phyloP scores from a whole-genome alignment of 176 grass and related monocot species.

The Zea mays region DNA sequence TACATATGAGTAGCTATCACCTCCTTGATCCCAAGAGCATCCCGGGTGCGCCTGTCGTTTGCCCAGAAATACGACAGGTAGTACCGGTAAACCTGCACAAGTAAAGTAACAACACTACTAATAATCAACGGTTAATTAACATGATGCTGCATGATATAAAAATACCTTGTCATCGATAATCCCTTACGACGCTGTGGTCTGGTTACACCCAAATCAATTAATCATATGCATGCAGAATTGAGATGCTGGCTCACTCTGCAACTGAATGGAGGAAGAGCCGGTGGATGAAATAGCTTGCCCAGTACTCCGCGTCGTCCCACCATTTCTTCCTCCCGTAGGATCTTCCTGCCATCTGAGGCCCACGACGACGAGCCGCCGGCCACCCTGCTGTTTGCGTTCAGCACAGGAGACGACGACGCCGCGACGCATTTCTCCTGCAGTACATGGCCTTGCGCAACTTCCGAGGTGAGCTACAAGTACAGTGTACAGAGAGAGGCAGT shows the following conservation, averaged over 20 bases:
- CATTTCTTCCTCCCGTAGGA: constrained; percentile 13
- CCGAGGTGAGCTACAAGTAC: constrained; percentile 21
- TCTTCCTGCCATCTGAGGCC: constrained; percentile 10
- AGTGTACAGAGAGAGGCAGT: not conserved
- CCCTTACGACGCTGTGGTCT: not conserved
- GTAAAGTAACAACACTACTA: not conserved
- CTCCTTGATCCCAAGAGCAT: constrained; percentile 47
- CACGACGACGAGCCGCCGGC: not conserved
- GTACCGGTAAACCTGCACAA: constrained; percentile 39
- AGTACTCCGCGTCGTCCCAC: too few relatives aligned
- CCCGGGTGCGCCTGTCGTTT: constrained; percentile 30
- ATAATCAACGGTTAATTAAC: not conserved
- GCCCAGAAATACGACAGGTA: constrained; percentile 62
- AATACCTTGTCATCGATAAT: too few relatives aligned
- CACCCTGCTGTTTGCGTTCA: not conserved
- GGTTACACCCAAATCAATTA: too few relatives aligned
- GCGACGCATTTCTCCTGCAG: constrained; percentile 34
- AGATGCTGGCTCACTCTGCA: constrained; percentile 12
- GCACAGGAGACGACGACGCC: constrained; percentile 9
- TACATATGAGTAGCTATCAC: not conserved
- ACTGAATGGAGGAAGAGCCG: constrained; percentile 29
- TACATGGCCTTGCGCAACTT: constrained; percentile 5
- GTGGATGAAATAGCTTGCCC: not conserved
- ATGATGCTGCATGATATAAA: too few relatives aligned
- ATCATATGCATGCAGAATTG: too few relatives aligned